Evolutionary conservation across 2,329 filamentous ascomycete species (phyloP).

Genomic region (Trichophyton schoenleinii): DNA sequence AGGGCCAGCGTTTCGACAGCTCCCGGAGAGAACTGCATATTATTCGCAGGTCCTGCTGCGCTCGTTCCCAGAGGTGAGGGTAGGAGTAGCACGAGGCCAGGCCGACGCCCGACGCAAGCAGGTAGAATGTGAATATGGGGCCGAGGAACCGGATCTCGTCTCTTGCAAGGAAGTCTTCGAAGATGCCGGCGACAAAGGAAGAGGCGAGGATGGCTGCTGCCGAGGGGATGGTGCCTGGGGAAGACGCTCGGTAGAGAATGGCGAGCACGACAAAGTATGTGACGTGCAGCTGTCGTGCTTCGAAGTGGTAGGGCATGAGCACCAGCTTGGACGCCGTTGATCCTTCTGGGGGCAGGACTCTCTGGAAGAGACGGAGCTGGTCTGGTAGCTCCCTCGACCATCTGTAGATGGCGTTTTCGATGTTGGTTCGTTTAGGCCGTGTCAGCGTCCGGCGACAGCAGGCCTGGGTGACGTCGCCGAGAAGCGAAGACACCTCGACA

Average conservation of each 20-base stretch:
- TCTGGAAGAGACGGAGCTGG: slow-evolving; percentile 17
- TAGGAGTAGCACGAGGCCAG: slow-evolving; percentile 26
- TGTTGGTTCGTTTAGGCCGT: slow-evolving; percentile 15
- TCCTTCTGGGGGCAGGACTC: slow-evolving; percentile 8
- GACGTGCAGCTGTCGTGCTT: slow-evolving; percentile 29
- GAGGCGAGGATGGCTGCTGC: slow-evolving; percentile 30
- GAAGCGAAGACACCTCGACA: slow-evolving; percentile 29
- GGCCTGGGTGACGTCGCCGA: slow-evolving; percentile 21
- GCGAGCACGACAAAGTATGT: slow-evolving; percentile 31
- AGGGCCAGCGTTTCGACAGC: slow-evolving; percentile 21
- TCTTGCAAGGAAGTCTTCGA: slow-evolving; percentile 33
- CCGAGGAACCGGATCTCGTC: slow-evolving; percentile 34
- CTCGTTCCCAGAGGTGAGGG: slow-evolving; percentile 16
- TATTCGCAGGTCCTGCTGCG: slow-evolving; percentile 15
- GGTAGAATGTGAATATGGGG: slow-evolving; percentile 34
- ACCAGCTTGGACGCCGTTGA: slow-evolving; percentile 8
- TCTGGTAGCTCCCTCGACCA: slow-evolving; percentile 28
- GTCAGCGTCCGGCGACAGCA: slow-evolving; percentile 19
- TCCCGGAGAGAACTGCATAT: slow-evolving; percentile 20
- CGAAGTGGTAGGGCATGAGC: slow-evolving; percentile 23
- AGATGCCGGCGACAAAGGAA: slow-evolving; percentile 33
- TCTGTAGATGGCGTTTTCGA: slow-evolving; percentile 21
- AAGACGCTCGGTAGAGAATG: slow-evolving; percentile 28
- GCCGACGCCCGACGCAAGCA: slow-evolving; percentile 29
- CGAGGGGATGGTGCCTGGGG: slow-evolving; percentile 22